phyloP scores from a whole-genome alignment of 1,284 basidiomycete genomes.

The Thecaphora frezii region DNA sequence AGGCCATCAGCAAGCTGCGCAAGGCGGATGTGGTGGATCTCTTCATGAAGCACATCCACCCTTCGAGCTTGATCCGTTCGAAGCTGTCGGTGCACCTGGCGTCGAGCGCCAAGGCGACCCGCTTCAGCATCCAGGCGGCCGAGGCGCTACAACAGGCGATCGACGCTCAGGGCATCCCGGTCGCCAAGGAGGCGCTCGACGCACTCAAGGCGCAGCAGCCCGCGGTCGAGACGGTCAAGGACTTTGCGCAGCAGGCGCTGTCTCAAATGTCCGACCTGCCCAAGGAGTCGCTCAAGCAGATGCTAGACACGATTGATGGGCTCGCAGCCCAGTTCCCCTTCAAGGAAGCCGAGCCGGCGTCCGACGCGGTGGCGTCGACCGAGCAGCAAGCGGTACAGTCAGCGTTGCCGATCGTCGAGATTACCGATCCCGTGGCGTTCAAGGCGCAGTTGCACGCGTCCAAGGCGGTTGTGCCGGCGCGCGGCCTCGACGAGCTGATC shows the following conservation, averaged over 20 bases:
- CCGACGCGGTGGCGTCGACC: conserved; percentile 62
- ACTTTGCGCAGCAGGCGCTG: conserved; percentile 33
- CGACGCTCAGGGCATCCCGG: conserved; percentile 63
- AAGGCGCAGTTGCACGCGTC: conserved; percentile 66
- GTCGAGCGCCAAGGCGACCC: conserved; percentile 63
- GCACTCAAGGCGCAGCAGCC: conserved; percentile 65
- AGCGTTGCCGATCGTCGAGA: conserved; percentile 64
- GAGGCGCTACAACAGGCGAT: conserved; percentile 69
- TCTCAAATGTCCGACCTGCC: conserved; percentile 59
- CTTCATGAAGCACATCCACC: conserved; percentile 72
- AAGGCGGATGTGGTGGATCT: conserved; percentile 78
- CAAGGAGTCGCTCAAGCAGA: conserved; percentile 63
- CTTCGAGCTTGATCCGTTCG: conserved; percentile 34
- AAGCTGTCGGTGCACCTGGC: conserved; percentile 47
- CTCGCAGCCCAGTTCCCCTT: conserved; percentile 67
- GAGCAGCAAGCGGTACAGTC: conserved; percentile 62
- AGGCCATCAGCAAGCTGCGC: conserved; percentile 67
- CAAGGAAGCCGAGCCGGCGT: conserved; percentile 61
- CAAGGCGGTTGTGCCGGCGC: conserved; percentile 61
- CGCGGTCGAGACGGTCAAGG: conserved; percentile 53
- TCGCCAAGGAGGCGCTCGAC: conserved; percentile 65
- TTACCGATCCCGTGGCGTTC: conserved; percentile 72
- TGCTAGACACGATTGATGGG: conserved; percentile 65
- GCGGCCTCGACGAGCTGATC: conserved; percentile 27
- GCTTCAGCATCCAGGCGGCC: conserved; percentile 70